A percentile compares a stretch with the other conserved stretches of the same genome.
These are phyloP conservation scores for Scorias spongiosa DNA, from an alignment of 2,329 filamentous ascomycete genomes.

Conservation along the genomic window DNA sequence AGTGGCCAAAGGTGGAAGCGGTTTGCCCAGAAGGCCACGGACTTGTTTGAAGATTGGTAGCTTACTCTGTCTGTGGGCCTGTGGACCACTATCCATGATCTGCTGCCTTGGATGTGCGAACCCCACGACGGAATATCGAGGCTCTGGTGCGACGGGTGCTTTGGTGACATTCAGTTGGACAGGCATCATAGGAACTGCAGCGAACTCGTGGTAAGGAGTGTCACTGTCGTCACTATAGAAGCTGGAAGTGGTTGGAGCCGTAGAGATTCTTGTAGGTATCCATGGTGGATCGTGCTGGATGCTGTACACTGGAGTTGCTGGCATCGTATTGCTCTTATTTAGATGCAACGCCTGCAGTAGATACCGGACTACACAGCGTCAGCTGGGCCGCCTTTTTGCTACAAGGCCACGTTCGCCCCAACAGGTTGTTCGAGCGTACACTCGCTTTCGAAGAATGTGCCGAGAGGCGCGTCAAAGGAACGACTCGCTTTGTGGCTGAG, in stretches of 20 bases:
- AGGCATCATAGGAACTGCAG: neutral
- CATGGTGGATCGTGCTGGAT: constrained; percentile 15
- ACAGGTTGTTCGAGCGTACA: too few relatives aligned
- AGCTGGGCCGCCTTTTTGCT: too few relatives aligned
- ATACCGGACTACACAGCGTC: too few relatives aligned
- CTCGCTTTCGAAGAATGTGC: too few relatives aligned
- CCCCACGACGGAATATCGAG: neutral
- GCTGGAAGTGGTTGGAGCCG: constrained; percentile 19
- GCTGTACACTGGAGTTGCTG: constrained; percentile 24
- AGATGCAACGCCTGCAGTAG: too few relatives aligned
- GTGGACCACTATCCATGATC: constrained; percentile 11
- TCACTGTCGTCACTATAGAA: constrained; percentile 23
- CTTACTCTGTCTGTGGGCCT: constrained; percentile 9
- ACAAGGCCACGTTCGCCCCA: too few relatives aligned
- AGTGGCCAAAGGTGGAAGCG: constrained; percentile 6
- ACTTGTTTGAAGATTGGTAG: constrained; percentile 21
- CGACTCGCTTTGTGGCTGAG: too few relatives aligned
- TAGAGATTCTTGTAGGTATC: constrained; percentile 16
- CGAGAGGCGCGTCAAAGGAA: too few relatives aligned
- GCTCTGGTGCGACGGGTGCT: neutral
- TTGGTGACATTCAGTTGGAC: constrained; percentile 1
- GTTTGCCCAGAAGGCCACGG: constrained; percentile 18
- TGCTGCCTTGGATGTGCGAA: constrained; percentile 9
- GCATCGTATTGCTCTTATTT: neutral
- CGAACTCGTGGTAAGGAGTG: constrained; percentile 1